Base-by-base conservation (phyloP, 495 filamentous ascomycete genomes). In the Trichocladium uniseriatum region DNA sequence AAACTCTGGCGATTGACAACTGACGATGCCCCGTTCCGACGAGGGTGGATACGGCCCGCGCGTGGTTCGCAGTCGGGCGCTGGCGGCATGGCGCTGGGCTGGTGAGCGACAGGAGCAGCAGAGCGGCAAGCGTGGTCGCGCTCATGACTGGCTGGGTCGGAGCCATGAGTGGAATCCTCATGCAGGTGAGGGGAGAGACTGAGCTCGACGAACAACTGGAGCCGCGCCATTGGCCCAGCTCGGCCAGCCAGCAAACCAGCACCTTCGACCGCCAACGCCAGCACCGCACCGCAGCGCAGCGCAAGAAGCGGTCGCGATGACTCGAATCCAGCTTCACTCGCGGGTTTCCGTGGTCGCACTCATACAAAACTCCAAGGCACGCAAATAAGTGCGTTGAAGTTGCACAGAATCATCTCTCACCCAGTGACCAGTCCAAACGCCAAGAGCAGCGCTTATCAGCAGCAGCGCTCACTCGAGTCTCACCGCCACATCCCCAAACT, bases 121-220 rank as follows among this genome's bases (percentile, higher is more conserved):
- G 53, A 43, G 51, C 18, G 43, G 47, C 38, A 38, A 29, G 36
- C 22, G 10, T 31, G 45, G 36, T 48, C 6, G 32, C 36, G 18
- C 19, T 16, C 38, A 41, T 61, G 18, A 61, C 49, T 61, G 58
- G 58, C 52, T 55, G 52, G 28, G 19, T 38, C 46, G 40, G 27
- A 24, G 43, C 52, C 42, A 48, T 40, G 47, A 47, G 43, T 44
- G 52, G 52, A 14, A 52, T 18, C 47, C 36, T 19, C 35, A 43
- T 53, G 50, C 53, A 56, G 45, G 51, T 40, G 31, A 38, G 18
- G 45, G 40, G 11, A 22, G 45, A 48, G 47, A 41, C 37, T 41
- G 21, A 20, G 22, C 31, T 13, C 39, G 38, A 24, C 24, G 55
- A 48, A 55, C 55, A 61, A 37, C 49, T 61, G 58, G 49, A 53